Percentiles rank a stretch among this genome's conserved stretches.
These are phyloP conservation scores for Dovyalis caffra DNA, from an alignment of 345 rosid species.

Conservation along the genomic window DNA sequence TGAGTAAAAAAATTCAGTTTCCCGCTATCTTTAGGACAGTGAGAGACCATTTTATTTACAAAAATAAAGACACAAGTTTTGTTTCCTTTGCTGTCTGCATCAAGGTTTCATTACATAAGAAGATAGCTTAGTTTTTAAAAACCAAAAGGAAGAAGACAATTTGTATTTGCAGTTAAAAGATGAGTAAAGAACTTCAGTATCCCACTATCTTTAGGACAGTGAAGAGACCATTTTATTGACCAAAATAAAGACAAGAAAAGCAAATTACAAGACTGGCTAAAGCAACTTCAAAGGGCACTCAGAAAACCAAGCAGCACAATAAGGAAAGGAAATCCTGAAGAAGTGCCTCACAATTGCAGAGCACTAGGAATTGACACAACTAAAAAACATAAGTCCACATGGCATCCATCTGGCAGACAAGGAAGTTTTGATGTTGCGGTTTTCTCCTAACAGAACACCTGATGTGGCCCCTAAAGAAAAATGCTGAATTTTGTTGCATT, in stretches of 20 bases:
- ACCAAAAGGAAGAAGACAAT: not conserved
- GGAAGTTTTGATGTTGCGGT: not conserved
- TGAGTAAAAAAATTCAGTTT: not conserved
- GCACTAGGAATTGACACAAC: not conserved
- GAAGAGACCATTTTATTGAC: not conserved
- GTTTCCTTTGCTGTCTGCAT: no score
- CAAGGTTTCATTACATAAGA: not conserved
- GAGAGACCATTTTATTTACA: not conserved
- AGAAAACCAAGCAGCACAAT: not conserved
- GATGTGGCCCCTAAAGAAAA: not conserved
- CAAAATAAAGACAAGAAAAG: not conserved
- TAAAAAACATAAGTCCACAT: not conserved
- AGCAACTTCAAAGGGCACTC: not conserved
- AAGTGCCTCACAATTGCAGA: not conserved
- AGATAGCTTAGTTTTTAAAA: not conserved
- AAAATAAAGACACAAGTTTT: no score
- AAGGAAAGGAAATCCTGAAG: not conserved
- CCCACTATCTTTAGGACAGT: not conserved
- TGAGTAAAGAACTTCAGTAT: not conserved
- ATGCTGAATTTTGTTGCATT: not conserved
- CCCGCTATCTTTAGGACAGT: not conserved
- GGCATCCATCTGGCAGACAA: not conserved
- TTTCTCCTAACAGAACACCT: not conserved
- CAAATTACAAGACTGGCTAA: not conserved
- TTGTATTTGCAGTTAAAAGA: not conserved